Base-by-base conservation (phyloP, 108 stramenopile genomes). In the Cyclostephanos tholiformis region DNA sequence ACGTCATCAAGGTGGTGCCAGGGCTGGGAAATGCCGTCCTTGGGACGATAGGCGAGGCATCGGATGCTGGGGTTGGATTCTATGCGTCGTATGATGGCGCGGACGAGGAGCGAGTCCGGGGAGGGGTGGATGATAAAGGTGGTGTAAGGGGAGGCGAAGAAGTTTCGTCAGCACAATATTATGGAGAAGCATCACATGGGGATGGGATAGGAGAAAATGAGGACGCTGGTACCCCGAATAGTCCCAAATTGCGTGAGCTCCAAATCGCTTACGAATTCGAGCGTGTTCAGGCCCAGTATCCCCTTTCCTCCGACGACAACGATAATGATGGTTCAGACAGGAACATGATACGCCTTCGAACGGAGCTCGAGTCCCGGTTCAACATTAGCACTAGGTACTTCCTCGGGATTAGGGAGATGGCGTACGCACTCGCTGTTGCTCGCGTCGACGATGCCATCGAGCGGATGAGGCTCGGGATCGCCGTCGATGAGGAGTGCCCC, bases 191-290 rank as follows among this genome's bases (percentile, higher is more conserved):
- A 30, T n/a, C 26, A 2, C 9, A 4, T 25, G 59, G 60, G 19
- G 32, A 71, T 0, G 0, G 6, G 16, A 17, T 25, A 13, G 23
- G 35, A 12, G 19, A 36, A 13, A n/a, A 39, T 41, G 46, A 51
- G 14, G 50, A 72, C 43, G 50, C 56, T 14, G 35, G 46, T 10
- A n/a, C 63, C 29, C 19, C 36, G 35, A 59, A 76, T 23, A 27
- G 51, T 14, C 35, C 75, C 17, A 80, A 80, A 63, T 61, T 74
- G 38, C 67, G 79, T 22, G 59, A 74, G 25, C 43, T 80, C 6
- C 72, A 69, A 70, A 80, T 80, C 26, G 79, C 79, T 0, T 80
- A 66, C 35, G 79, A 80, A 49, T 80, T 80, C 44, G 79, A 80
- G 19, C 68, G 72, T 32, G 60, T 80, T 0, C 71, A 80, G 64